phyloP scores from a whole-genome alignment of 805 yeast species.

The Pichia eremophila region DNA sequence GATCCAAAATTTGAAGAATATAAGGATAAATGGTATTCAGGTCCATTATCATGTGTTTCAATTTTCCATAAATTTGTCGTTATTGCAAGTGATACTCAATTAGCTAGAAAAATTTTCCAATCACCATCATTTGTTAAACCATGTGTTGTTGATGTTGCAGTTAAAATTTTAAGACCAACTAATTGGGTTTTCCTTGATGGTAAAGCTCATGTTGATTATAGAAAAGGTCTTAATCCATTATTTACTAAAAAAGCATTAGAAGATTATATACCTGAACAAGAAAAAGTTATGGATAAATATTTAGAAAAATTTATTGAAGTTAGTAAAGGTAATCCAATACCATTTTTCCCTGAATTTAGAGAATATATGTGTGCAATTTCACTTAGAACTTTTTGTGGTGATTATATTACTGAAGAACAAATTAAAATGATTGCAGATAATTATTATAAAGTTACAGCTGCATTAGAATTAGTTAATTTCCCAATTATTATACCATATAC shows the following conservation, averaged over 20 bases:
- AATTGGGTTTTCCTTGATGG: constrained; percentile 99
- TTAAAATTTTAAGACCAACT: constrained; percentile 84
- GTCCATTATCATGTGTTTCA: constrained; percentile 92
- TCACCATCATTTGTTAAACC: constrained; percentile 89
- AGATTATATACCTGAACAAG: constrained; percentile 77
- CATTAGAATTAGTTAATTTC: constrained; percentile 93
- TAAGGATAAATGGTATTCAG: constrained; percentile 87
- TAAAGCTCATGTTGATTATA: constrained; percentile 87
- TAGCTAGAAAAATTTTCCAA: constrained; percentile 77
- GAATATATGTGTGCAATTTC: constrained; percentile 94
- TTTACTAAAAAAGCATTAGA: constrained; percentile 80
- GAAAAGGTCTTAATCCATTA: constrained; percentile 81
- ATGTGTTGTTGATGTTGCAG: constrained; percentile 96
- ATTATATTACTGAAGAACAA: constrained; percentile 86
- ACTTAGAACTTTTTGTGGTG: constrained; percentile 90
- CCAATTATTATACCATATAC: constrained; percentile 94
- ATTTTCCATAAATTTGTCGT: constrained; percentile 97
- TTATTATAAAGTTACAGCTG: constrained; percentile 87
- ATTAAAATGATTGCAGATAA: constrained; percentile 84
- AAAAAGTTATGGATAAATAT: constrained; percentile 75
- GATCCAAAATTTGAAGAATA: constrained; percentile 96
- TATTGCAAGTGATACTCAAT: constrained; percentile 79
- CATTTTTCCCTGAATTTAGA: constrained; percentile 89
- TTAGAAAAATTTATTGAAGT: constrained; percentile 52
- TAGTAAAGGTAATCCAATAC: constrained; percentile 51